Percentiles rank a stretch among this genome's conserved stretches.
Conservation (phyloP, 2,329 filamentous ascomycete genomes). For the Daldinia sp. region DNA sequence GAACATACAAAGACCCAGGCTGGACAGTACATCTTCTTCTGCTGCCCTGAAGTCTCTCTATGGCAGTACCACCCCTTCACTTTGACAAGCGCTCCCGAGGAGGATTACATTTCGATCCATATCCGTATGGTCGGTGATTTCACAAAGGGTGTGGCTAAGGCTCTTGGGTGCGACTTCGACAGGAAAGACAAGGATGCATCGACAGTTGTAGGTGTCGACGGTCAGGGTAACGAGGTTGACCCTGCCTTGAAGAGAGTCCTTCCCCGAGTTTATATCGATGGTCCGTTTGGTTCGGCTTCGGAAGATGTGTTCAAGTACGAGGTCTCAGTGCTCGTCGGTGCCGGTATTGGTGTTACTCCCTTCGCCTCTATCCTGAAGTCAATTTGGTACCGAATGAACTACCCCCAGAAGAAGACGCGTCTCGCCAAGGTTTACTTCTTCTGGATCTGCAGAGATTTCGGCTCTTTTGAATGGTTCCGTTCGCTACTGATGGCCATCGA, state of each 20-base stretch:
- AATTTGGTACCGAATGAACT: slow-evolving; percentile 95
- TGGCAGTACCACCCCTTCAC: slow-evolving; percentile 94
- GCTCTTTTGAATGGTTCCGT: slow-evolving; percentile 90
- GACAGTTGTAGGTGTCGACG: slow-evolving; percentile 76
- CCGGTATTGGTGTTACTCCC: slow-evolving; percentile 87
- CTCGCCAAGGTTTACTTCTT: slow-evolving; percentile 92
- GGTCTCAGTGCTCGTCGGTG: slow-evolving; percentile 81
- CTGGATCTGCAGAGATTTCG: slow-evolving; percentile 91
- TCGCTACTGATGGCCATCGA: slow-evolving; percentile 87
- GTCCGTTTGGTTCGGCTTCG: slow-evolving; percentile 86
- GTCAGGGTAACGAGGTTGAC: slow-evolving; percentile 70
- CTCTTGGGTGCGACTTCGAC: slow-evolving; percentile 80
- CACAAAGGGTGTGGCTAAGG: slow-evolving; percentile 75
- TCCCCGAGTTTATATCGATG: slow-evolving; percentile 84
- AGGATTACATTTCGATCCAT: slow-evolving; percentile 91
- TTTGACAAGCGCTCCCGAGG: slow-evolving; percentile 86
- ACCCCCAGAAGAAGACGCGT: slow-evolving; percentile 81
- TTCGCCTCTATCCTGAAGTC: slow-evolving; percentile 90
- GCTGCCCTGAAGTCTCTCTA: slow-evolving; percentile 85
- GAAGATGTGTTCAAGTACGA: slow-evolving; percentile 94
- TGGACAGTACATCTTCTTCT: slow-evolving; percentile 90
- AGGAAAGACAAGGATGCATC: slow-evolving; percentile 67
- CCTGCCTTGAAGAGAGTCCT: slow-evolving; percentile 78
- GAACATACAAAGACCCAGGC: slow-evolving; percentile 84
- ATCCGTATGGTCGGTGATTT: slow-evolving; percentile 87